Evolutionary conservation across 805 yeast genomes (phyloP), one percentile per base, ranked within the genome.

Genomic region (Nakazawaea ishiwadae): DNA sequence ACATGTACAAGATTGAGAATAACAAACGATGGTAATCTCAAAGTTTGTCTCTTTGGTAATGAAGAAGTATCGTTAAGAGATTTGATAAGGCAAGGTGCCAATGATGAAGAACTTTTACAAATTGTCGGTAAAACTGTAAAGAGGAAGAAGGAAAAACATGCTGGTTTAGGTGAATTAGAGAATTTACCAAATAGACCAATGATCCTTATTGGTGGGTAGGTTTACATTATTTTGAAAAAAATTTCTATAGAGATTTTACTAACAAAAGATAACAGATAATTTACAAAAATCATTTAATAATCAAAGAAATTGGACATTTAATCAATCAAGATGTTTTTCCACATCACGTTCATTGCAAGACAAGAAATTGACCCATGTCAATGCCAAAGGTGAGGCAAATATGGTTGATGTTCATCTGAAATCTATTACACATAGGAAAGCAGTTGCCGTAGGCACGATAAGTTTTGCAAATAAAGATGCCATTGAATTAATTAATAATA

Each of bases 191-290:
- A 75, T 51, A 53, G 80, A 42, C 79, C 80, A 7, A 75, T 75
- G 80, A 72, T 75, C 31, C 51, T 75, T 46, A 75, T 75, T 43
- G 80, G 80, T 48, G 80, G 80, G 57, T 74, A 51, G 56, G 51
- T 48, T 42, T 17, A 14, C 3, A 19, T 15, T 19, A 5, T 15
- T 31, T 18, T 36, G 21, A 21, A 32, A 15, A 17, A 7, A 20
- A 37, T 4, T 5, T 17, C 15, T 29, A 10, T 19, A 7, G 16
- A 32, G 10, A 4, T 12, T n/a, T 31, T 36, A 41, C 43, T 40
- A 40, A 40, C 43, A 14, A 7, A 15, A 5, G n/a, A 10, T 4
- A 3, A 12, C 16, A 40, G 45, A 35, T 35, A 26, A 42, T 27
- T 21, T 26, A 17, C 20, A 16, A 2, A 26, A 23, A 3, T 17